Conservation (phyloP, 306 rosid species). For the Sicyos baderoa region DNA sequence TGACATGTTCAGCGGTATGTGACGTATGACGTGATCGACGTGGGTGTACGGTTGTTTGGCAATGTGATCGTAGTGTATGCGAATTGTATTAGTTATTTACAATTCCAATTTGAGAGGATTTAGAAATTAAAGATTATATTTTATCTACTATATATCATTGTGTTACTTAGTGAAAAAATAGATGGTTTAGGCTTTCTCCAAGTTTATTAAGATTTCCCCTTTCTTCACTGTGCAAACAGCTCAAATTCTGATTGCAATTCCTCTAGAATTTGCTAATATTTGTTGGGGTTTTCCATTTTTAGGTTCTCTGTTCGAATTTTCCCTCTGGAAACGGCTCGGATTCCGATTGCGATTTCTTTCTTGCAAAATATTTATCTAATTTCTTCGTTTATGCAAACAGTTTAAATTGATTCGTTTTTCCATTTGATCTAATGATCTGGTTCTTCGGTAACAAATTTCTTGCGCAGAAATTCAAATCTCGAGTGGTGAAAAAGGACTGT, state of each 20-base stretch:
- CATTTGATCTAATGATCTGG: background rate
- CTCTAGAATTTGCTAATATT: background rate
- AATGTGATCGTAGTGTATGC: too few species aligned
- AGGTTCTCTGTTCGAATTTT: background rate
- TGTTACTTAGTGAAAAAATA: too few species aligned
- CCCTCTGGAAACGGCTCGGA: background rate
- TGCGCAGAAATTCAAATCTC: conserved; percentile 54
- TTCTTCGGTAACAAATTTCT: background rate
- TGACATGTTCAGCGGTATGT: too few species aligned
- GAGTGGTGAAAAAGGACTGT: conserved; percentile 40
- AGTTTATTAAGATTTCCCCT: background rate
- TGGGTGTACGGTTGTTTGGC: too few species aligned
- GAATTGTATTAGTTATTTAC: too few species aligned
- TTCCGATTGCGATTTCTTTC: background rate
- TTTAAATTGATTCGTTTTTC: background rate
- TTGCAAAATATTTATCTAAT: background rate
- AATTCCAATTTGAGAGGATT: too few species aligned
- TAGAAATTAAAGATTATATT: too few species aligned
- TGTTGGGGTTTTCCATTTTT: background rate
- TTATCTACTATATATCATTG: too few species aligned
- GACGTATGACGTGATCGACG: too few species aligned
- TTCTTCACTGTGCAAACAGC: background rate
- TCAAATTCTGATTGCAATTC: background rate
- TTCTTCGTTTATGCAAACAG: background rate
- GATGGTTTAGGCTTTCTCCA: too few species aligned